Percentiles rank a stretch among this genome's conserved stretches.
Evolutionary conservation across 2,329 filamentous ascomycete genomes (phyloP).

Genomic region (Chaetomium sp.): DNA sequence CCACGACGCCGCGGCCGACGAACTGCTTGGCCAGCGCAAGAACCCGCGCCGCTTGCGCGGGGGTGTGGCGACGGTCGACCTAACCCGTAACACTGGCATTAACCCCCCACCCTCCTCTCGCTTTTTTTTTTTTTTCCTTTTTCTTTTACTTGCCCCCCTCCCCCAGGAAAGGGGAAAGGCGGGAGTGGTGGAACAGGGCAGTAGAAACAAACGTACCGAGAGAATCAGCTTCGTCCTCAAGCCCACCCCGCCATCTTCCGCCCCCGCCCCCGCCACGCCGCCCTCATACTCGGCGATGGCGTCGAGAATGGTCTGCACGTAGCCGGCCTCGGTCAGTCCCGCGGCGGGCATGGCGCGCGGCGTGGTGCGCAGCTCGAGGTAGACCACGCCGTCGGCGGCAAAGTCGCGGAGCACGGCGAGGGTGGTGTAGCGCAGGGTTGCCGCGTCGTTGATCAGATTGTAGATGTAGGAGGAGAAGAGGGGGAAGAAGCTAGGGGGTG

Average conservation of each 20-base stretch:
- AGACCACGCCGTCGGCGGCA: constrained; percentile 69
- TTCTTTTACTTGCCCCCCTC: too few relatives aligned
- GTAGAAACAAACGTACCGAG: constrained; percentile 43
- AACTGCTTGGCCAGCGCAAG: constrained; percentile 64
- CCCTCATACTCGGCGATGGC: constrained; percentile 57
- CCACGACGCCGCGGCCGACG: constrained; percentile 61
- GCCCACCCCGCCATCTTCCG: constrained; percentile 29
- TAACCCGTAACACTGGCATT: neutral
- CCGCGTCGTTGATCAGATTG: constrained; percentile 65
- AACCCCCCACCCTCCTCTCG: too few relatives aligned
- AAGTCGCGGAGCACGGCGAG: constrained; percentile 67
- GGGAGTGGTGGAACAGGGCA: neutral
- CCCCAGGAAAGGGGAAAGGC: neutral
- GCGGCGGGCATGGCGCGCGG: constrained; percentile 63
- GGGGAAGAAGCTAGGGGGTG: constrained; percentile 67
- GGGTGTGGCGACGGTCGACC: constrained; percentile 67
- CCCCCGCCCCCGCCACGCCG: too few relatives aligned
- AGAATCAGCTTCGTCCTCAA: constrained; percentile 69
- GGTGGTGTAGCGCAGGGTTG: constrained; percentile 64
- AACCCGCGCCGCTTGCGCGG: constrained; percentile 61
- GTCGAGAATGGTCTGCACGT: constrained; percentile 67
- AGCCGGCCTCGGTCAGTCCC: constrained; percentile 61
- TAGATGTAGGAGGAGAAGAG: constrained; percentile 82
- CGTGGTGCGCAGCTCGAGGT: constrained; percentile 80
- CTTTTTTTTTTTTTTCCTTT: too few relatives aligned